These are phyloP conservation scores for Boehmeria nivea DNA, from an alignment of 306 rosid species.

Conservation along the genomic window DNA sequence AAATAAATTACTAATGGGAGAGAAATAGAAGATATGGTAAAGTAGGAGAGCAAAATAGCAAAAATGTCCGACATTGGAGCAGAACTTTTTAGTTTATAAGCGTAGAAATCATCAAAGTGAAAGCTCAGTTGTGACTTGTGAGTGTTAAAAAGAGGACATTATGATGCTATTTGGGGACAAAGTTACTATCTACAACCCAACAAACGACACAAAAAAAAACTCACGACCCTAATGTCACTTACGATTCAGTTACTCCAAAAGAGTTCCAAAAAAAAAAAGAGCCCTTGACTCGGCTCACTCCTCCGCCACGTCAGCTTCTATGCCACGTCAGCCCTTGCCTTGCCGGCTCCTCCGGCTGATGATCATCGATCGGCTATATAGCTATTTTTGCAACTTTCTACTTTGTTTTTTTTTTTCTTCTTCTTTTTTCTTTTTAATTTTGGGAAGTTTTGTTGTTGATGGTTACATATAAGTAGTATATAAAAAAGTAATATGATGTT, in stretches of 20 bases:
- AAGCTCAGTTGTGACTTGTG: constrained; percentile 33
- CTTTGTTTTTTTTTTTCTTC: too few species aligned
- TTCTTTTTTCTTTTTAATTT: too few species aligned
- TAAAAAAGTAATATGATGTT: too few species aligned
- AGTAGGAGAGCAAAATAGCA: neutral
- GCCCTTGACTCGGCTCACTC: constrained; percentile 10
- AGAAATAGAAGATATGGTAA: neutral
- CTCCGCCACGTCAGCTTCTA: neutral
- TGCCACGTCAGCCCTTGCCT: constrained; percentile 9
- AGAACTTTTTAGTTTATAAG: neutral
- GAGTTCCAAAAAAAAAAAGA: constrained; percentile 11
- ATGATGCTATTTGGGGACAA: constrained; percentile 22
- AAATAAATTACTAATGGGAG: too few species aligned
- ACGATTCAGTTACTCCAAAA: too few species aligned
- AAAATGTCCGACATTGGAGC: constrained; percentile 4
- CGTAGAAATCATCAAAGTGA: constrained; percentile 59
- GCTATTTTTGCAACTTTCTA: too few species aligned
- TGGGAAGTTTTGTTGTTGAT: too few species aligned
- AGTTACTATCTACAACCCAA: constrained; percentile 23
- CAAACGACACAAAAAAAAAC: neutral
- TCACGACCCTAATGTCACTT: too few species aligned
- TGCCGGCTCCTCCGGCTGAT: constrained; percentile 24
- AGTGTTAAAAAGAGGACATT: too few species aligned
- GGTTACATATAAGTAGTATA: too few species aligned
- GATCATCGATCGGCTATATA: too few species aligned